A percentile compares a stretch with the other conserved stretches of the same genome.
Conservation (phyloP, 208 protist species). For the Perkinsela sp. region DNA sequence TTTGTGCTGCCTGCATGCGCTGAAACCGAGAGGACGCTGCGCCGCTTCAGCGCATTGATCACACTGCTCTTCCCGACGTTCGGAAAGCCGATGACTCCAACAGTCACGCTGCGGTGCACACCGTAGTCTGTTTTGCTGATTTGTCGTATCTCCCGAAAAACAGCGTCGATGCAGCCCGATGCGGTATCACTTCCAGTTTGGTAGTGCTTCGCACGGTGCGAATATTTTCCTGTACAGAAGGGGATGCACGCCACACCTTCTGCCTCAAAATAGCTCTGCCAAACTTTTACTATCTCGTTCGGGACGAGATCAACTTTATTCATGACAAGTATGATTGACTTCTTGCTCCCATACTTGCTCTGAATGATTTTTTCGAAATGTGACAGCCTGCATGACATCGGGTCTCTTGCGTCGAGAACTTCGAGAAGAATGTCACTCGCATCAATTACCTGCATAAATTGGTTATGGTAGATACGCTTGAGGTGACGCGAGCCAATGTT, state of each 20-base stretch:
- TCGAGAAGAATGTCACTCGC: slow-evolving; percentile 81
- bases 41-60: slow-evolving; percentile 87
- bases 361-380: slow-evolving; percentile 71
- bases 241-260: slow-evolving; percentile 43
- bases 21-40: slow-evolving; percentile 50
- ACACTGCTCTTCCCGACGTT: slow-evolving; percentile 90
- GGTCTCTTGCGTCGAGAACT: slow-evolving; percentile 85
- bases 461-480: slow-evolving; percentile 11
- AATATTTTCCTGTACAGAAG: slow-evolving; percentile 46
- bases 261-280: slow-evolving; percentile 53
- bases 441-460: slow-evolving; percentile 66
- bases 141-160: slow-evolving; percentile 69
- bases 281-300: slow-evolving; percentile 51
- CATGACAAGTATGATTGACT: slow-evolving; percentile 74
- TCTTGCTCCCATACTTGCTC: slow-evolving; percentile 48
- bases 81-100: slow-evolving; percentile 88
- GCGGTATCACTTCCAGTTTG: slow-evolving; percentile 8
- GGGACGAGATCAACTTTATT: slow-evolving; percentile 92
- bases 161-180: slow-evolving; percentile 13
- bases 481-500: neutral
- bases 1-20: slow-evolving; percentile 80
- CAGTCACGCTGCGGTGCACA: slow-evolving; percentile 61
- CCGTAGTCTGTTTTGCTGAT: slow-evolving; percentile 35
- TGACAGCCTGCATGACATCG: slow-evolving; percentile 71
- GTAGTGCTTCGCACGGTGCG: slow-evolving; percentile 17